Base-by-base conservation (phyloP, 345 rosid species). In the Syzygium aqueum region DNA sequence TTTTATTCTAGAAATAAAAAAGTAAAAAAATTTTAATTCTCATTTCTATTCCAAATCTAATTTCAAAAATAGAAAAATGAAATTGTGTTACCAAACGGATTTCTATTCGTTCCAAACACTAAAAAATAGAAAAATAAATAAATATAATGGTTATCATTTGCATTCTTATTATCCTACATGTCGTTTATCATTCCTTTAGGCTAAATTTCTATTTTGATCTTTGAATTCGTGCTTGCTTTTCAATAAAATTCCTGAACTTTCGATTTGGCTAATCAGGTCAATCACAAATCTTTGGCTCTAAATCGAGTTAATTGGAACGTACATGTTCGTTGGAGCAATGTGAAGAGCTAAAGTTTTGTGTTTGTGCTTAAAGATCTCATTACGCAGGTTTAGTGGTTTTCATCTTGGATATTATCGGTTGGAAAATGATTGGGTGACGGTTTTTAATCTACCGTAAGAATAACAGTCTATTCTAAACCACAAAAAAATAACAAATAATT, bases 151-250 rank as follows among this genome's bases (percentile, higher is more conserved):
- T 40, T 40, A 40, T 40, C 5, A 40, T 40, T 40, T 3, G 43
- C 5, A 40, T 5, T 4, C 43, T 4, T 40, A 4, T 40, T 25
- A 10, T 25, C 0, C 6, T 57, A 0, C 63, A 0, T 57, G 14
- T 10, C 14, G 11, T 57, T 57, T 57, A 57, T 57, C 0, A 25
- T 57, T 57, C 0, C 15, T 11, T 57, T 57, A 0, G 0, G 63
- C n/a, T 57, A 57, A 23, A 57, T 57, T 57, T 57, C 5, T 57
- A 25, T 57, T 57, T 57, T 59, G 13, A 59, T 59, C 67, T 27
- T 59, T 59, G 14, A 27, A 59, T 1, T 59, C 12, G 30, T 27
- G 33, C 67, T 27, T 27, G 12, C 14, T 59, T 27, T 27, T 59
- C 30, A 59, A 27, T 59, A 6, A 12, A 27, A 59, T 27, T 2